Percentiles rank a stretch among this genome's conserved stretches.
Evolutionary conservation across 2,329 filamentous ascomycete genomes (phyloP).

Genomic region (Akanthomyces dipterigenus): DNA sequence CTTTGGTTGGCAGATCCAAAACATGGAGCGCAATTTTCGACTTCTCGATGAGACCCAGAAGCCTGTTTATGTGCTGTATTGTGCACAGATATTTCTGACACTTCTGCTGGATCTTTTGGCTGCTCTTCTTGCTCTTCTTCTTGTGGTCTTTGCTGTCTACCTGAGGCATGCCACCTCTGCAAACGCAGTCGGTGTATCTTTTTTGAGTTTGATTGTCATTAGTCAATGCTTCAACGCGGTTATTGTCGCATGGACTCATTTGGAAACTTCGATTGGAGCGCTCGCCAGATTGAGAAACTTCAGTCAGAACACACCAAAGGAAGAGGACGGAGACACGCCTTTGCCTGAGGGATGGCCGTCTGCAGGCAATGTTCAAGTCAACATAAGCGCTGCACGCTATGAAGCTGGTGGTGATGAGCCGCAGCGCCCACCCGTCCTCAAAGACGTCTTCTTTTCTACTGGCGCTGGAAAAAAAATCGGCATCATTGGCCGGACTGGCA

Average conservation of each 20-base stretch:
- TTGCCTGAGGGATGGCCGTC: background rate
- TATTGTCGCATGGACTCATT: background rate
- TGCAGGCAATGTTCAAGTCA: background rate
- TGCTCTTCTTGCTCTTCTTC: constrained; percentile 27
- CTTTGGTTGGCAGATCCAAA: constrained; percentile 42
- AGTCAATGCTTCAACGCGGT: background rate
- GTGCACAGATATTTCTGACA: constrained; percentile 47
- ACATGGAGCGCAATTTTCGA: constrained; percentile 34
- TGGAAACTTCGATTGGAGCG: background rate
- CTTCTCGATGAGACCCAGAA: constrained; percentile 45
- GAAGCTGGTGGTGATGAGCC: background rate
- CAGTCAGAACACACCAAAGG: background rate
- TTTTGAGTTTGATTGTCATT: background rate
- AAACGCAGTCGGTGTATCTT: background rate
- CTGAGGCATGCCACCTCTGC: background rate
- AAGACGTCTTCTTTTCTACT: background rate
- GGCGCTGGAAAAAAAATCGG: background rate
- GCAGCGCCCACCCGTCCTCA: background rate
- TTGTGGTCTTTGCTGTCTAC: background rate
- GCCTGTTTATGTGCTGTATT: constrained; percentile 47
- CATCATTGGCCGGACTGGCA: background rate
- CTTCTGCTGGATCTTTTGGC: constrained; percentile 42
- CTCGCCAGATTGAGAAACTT: background rate
- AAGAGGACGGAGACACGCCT: background rate
- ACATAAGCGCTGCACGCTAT: background rate